Evolutionary conservation across 257 asterid genomes (phyloP).

Genomic region (Gentiana dahurica): DNA sequence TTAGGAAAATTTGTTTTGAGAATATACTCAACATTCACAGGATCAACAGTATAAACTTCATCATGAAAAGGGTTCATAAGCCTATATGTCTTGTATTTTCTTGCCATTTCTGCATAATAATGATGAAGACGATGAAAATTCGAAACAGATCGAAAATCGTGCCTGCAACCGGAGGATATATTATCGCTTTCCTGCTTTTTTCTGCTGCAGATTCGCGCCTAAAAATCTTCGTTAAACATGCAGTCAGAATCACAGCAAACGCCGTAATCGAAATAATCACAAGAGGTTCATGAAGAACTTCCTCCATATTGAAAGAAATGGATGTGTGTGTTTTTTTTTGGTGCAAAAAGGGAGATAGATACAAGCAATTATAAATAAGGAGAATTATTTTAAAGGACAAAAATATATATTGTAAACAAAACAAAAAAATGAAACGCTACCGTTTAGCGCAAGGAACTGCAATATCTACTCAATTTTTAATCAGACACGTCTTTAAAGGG

Average conservation of each 20-base stretch:
- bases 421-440: too few species aligned
- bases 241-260: slow-evolving; percentile 15
- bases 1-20: slow-evolving; percentile 51
- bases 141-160: slow-evolving; percentile 34
- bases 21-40: slow-evolving; percentile 47
- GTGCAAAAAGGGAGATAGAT: too few species aligned
- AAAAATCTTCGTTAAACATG: slow-evolving; percentile 8
- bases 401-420: too few species aligned
- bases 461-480: too few species aligned
- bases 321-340: too few species aligned
- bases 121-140: slow-evolving; percentile 31
- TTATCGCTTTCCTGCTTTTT: neutral
- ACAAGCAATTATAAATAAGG: too few species aligned
- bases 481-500: too few species aligned
- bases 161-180: slow-evolving; percentile 30
- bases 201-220: slow-evolving; percentile 3
- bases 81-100: slow-evolving; percentile 36
- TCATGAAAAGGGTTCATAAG: slow-evolving; percentile 26
- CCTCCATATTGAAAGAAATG: slow-evolving; percentile 2
- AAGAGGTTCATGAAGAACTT: neutral
- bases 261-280: slow-evolving; percentile 7
- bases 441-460: too few species aligned
- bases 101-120: slow-evolving; percentile 33
- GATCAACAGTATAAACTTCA: slow-evolving; percentile 53
- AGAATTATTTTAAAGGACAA: too few species aligned